These are phyloP conservation scores for Pyrus hybrid DNA, from an alignment of 331 rosid genomes.

Conservation along the genomic window DNA sequence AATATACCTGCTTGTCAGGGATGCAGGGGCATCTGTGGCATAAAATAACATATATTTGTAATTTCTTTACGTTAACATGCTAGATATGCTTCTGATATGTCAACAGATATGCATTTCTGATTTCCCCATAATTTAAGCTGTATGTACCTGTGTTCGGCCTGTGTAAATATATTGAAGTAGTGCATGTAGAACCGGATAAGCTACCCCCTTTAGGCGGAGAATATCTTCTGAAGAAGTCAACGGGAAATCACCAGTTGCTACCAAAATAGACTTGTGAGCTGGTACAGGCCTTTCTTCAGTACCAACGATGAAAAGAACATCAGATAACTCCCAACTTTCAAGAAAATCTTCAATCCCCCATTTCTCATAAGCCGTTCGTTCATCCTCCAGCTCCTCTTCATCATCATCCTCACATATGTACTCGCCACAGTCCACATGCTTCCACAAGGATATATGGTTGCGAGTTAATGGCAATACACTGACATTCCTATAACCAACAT, in stretches of 20 bases:
- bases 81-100: not conserved
- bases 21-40: not conserved
- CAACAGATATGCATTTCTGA: not conserved
- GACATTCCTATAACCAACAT: slow-evolving; percentile 83
- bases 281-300: slow-evolving; percentile 69
- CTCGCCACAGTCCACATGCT: slow-evolving; percentile 51
- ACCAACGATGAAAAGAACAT: slow-evolving; percentile 53
- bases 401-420: slow-evolving; percentile 35
- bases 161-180: slow-evolving; percentile 81
- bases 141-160: slow-evolving; percentile 66
- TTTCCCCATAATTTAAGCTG: not conserved
- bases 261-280: slow-evolving; percentile 81
- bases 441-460: slow-evolving; percentile 47
- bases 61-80: not conserved
- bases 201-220: slow-evolving; percentile 36
- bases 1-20: not conserved
- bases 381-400: slow-evolving; percentile 34
- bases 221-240: slow-evolving; percentile 41
- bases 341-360: slow-evolving; percentile 83
- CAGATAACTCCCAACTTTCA: slow-evolving; percentile 80
- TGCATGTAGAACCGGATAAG: slow-evolving; percentile 57
- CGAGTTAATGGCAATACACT: slow-evolving; percentile 61
- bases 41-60: not conserved
- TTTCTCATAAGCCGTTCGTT: slow-evolving; percentile 43
- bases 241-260: slow-evolving; percentile 65